These are phyloP conservation scores for Mycena alexandri DNA, from an alignment of 768 basidiomycete genomes.

Conservation along the genomic window DNA sequence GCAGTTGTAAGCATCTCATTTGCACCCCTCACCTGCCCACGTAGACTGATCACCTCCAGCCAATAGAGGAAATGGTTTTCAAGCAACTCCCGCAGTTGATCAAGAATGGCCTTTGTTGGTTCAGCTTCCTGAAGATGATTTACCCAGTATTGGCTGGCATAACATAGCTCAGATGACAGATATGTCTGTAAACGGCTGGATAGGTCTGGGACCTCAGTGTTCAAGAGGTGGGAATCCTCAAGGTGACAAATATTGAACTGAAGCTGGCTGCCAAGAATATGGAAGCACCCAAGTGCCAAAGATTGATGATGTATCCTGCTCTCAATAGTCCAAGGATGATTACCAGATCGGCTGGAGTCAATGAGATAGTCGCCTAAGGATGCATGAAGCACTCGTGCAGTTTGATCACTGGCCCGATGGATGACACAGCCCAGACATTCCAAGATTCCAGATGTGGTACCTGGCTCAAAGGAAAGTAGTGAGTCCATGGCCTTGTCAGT, in stretches of 20 bases:
- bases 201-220: not conserved
- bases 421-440: constrained; percentile 4
- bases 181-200: not conserved
- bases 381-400: not conserved
- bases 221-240: constrained; percentile 8
- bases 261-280: not conserved
- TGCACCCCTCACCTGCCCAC: not conserved
- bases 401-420: not conserved
- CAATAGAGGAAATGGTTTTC: not conserved
- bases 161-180: not conserved
- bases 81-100: not conserved
- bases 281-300: not conserved
- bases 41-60: constrained; percentile 5
- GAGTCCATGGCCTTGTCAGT: not conserved
- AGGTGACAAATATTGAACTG: constrained; percentile 12
- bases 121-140: not conserved
- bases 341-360: not conserved
- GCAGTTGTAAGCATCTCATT: not conserved
- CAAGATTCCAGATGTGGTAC: not conserved
- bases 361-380: constrained; percentile 12
- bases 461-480: not conserved
- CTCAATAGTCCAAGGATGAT: constrained; percentile 1
- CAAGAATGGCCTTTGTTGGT: not conserved
- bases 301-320: not conserved
- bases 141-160: constrained; percentile 5